A percentile compares a stretch with the other conserved stretches of the same genome.
phyloP scores from a whole-genome alignment of 2,329 filamentous ascomycete species.

The Biscogniauxia mediterranea region DNA sequence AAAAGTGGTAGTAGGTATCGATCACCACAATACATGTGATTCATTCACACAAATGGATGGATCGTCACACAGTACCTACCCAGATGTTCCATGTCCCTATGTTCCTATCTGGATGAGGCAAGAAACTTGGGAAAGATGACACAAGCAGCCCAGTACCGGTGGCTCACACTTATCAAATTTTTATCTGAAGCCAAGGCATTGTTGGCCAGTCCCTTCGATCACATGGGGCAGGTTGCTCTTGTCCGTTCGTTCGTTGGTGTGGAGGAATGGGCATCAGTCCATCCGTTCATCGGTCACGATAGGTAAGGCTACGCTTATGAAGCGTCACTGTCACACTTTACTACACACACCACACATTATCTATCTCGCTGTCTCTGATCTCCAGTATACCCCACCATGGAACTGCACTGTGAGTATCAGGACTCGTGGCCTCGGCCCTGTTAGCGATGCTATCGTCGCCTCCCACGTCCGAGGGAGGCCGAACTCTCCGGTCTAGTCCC shows the following conservation, averaged over 20 bases:
- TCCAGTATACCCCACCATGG: slow-evolving; percentile 19
- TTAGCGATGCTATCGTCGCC: slow-evolving; percentile 17
- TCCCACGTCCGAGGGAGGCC: slow-evolving; percentile 1
- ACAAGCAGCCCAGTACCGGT: background rate
- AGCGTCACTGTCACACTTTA: slow-evolving; percentile 26
- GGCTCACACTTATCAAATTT: background rate
- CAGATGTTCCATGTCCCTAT: too few relatives aligned
- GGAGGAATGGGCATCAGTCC: slow-evolving; percentile 24
- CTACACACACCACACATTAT: background rate
- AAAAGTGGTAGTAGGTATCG: too few relatives aligned
- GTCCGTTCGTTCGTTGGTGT: slow-evolving; percentile 19
- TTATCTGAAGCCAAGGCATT: slow-evolving; percentile 12
- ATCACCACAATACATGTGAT: slow-evolving; percentile 6
- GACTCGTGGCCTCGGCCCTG: slow-evolving; percentile 13
- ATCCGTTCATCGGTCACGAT: slow-evolving; percentile 23
- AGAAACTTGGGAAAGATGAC: background rate
- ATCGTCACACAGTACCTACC: slow-evolving; percentile 12
- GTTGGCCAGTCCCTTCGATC: slow-evolving; percentile 28
- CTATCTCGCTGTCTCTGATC: background rate
- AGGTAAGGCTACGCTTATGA: slow-evolving; percentile 9
- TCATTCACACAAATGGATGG: slow-evolving; percentile 2
- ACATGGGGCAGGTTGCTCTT: slow-evolving; percentile 20
- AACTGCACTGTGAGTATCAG: slow-evolving; percentile 8
- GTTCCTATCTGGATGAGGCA: slow-evolving; percentile 6
- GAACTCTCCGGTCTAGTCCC: slow-evolving; percentile 10